Percentiles rank a stretch among this genome's conserved stretches.
These are phyloP conservation scores for Adansonia grandidieri DNA, from an alignment of 441 rosid genomes.

Conservation along the genomic window DNA sequence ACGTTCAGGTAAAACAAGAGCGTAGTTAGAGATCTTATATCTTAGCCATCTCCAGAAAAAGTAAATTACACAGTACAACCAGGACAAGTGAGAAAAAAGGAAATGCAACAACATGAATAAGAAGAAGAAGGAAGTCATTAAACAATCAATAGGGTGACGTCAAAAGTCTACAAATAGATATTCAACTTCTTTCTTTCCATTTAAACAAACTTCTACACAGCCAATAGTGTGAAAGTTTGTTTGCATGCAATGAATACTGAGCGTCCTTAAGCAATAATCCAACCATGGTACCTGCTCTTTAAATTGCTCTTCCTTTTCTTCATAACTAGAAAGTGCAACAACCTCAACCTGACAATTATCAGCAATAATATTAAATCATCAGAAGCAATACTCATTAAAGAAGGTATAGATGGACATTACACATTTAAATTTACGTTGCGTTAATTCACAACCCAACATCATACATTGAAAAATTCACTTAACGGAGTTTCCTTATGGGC, in stretches of 20 bases:
- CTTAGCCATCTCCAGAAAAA: conserved; percentile 7
- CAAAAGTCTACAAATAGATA: conserved; percentile 6
- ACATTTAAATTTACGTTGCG: background rate
- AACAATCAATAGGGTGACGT: conserved; percentile 16
- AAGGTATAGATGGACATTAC: background rate
- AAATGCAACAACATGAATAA: background rate
- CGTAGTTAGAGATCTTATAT: background rate
- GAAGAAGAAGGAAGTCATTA: conserved; percentile 2
- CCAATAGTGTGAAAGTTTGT: background rate
- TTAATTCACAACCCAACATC: conserved; percentile 27
- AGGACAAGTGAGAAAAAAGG: background rate
- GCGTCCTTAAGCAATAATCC: conserved; percentile 12
- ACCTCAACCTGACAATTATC: conserved; percentile 82
- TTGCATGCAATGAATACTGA: background rate
- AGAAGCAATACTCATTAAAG: background rate
- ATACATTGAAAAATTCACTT: conserved; percentile 96
- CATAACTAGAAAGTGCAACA: conserved; percentile 95
- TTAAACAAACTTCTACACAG: conserved; percentile 20
- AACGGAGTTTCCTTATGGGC: conserved; percentile 92
- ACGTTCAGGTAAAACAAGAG: conserved; percentile 3
- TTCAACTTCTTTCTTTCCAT: conserved; percentile 5
- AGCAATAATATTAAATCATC: conserved; percentile 26
- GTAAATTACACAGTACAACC: background rate
- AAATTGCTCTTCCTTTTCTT: conserved; percentile 97
- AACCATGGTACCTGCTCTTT: conserved; percentile 86